Conservation (phyloP, 805 yeast genomes). For the Candida jianshihensis region DNA sequence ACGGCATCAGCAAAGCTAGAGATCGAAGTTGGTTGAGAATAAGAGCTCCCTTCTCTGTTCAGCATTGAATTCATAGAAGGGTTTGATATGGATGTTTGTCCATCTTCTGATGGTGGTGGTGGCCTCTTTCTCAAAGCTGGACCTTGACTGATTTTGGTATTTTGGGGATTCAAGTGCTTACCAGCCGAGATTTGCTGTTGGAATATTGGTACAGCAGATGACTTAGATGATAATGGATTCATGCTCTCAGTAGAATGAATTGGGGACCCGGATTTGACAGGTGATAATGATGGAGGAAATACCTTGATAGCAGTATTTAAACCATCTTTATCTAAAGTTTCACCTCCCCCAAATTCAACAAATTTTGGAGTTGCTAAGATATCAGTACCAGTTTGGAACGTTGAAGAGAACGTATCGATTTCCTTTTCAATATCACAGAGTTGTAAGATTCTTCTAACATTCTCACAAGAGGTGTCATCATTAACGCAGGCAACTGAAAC, state of each 20-base stretch:
- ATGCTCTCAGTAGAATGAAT: too few relatives aligned
- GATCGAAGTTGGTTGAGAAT: constrained; percentile 23
- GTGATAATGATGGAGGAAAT: too few relatives aligned
- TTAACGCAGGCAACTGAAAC: constrained; percentile 71
- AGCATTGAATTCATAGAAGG: constrained; percentile 18
- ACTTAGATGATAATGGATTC: too few relatives aligned
- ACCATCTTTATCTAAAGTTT: constrained; percentile 12
- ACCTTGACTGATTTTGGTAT: constrained; percentile 5
- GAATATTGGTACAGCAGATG: too few relatives aligned
- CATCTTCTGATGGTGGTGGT: constrained; percentile 26
- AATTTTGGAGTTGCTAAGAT: constrained; percentile 55
- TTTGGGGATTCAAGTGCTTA: too few relatives aligned
- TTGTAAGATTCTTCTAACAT: constrained; percentile 60
- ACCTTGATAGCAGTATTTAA: constrained; percentile 21
- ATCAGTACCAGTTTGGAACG: constrained; percentile 58
- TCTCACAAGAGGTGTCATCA: constrained; percentile 72
- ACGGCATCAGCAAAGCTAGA: constrained; percentile 22
- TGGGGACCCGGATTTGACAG: too few relatives aligned
- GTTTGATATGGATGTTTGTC: constrained; percentile 22
- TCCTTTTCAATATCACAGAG: constrained; percentile 59
- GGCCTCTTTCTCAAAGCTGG: constrained; percentile 16
- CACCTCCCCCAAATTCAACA: constrained; percentile 49
- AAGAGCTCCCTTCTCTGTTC: constrained; percentile 18
- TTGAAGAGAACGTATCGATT: constrained; percentile 43
- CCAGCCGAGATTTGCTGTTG: too few relatives aligned